Conservation (phyloP, 371 early-diverging fungal species). For the Syncephalastrum racemosum region DNA sequence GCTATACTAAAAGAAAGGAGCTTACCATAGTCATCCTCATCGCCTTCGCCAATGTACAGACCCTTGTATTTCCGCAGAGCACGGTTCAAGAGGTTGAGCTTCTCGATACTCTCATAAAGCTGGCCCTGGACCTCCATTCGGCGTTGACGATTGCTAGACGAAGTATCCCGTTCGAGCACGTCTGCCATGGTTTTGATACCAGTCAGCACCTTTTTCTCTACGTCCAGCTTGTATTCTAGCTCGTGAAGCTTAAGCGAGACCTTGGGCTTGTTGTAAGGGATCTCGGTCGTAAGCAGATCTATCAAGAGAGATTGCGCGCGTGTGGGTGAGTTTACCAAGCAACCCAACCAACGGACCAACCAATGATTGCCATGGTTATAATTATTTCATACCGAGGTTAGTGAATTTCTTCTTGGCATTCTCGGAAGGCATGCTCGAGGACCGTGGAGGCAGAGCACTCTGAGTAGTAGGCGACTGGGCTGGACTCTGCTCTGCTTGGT, state of each 20-base stretch:
- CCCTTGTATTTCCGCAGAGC: conserved; percentile 85
- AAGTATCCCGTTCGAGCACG: conserved; percentile 45
- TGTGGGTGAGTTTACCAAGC: neutral
- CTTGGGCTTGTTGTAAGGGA: conserved; percentile 80
- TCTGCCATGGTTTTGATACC: conserved; percentile 67
- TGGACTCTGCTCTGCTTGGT: conserved; percentile 6
- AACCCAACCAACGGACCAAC: neutral
- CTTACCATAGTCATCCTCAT: conserved; percentile 52
- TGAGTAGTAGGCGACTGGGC: conserved; percentile 10
- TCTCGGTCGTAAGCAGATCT: conserved; percentile 74
- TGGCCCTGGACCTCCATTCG: conserved; percentile 66
- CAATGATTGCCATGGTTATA: neutral
- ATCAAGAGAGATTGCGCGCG: conserved; percentile 1
- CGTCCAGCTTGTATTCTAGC: conserved; percentile 84
- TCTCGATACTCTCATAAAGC: conserved; percentile 77
- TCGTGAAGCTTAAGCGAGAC: conserved; percentile 86
- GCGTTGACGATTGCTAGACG: conserved; percentile 53
- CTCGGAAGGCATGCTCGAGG: conserved; percentile 22
- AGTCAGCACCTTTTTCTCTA: conserved; percentile 86
- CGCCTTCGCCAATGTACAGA: conserved; percentile 73
- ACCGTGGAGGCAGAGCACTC: conserved; percentile 17
- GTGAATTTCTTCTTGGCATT: conserved; percentile 35
- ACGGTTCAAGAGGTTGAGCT: conserved; percentile 75
- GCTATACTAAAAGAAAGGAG: neutral
- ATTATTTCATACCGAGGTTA: conserved; percentile 33